These are phyloP conservation scores for Aureobasidium melanogenum DNA, from an alignment of 2,329 filamentous ascomycete species.

Conservation along the genomic window DNA sequence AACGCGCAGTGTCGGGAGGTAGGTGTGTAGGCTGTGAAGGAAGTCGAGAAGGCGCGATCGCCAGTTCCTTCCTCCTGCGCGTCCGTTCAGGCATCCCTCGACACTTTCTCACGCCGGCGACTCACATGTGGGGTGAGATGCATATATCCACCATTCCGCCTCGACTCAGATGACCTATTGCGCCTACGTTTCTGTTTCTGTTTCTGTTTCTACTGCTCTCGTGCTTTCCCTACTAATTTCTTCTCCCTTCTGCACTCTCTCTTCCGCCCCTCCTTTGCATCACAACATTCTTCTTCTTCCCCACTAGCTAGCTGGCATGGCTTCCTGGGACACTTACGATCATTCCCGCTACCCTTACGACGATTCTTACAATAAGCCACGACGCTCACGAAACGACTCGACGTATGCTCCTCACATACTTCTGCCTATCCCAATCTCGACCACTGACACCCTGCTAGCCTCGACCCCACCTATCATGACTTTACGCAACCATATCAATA, in stretches of 20 bases:
- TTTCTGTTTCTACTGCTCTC: not conserved
- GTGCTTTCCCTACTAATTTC: not conserved
- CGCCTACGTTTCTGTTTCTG: not conserved
- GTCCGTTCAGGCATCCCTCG: constrained; percentile 1
- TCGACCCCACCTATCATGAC: constrained; percentile 16
- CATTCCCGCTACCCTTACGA: constrained; percentile 13
- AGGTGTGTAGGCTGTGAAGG: not conserved
- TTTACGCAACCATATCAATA: constrained; percentile 18
- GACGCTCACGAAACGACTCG: constrained; percentile 16
- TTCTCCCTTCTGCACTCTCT: not conserved
- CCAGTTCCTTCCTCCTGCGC: constrained; percentile 5
- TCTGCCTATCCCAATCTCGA: not conserved
- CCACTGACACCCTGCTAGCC: constrained; percentile 18
- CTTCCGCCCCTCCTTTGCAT: not conserved
- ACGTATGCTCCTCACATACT: not conserved
- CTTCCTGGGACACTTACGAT: constrained; percentile 18
- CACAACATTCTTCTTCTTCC: not conserved
- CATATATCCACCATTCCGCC: not conserved
- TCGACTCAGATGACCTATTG: not conserved
- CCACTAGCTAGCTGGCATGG: constrained; percentile 14
- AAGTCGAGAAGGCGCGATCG: not conserved
- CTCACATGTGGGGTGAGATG: constrained; percentile 10
- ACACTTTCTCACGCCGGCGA: not conserved
- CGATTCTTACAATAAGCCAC: constrained; percentile 11
- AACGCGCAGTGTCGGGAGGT: not conserved